Evolutionary conservation across 805 yeast genomes (phyloP), one percentile per base, ranked within the genome.

Genomic region (Saccharomyces eubayanus): DNA sequence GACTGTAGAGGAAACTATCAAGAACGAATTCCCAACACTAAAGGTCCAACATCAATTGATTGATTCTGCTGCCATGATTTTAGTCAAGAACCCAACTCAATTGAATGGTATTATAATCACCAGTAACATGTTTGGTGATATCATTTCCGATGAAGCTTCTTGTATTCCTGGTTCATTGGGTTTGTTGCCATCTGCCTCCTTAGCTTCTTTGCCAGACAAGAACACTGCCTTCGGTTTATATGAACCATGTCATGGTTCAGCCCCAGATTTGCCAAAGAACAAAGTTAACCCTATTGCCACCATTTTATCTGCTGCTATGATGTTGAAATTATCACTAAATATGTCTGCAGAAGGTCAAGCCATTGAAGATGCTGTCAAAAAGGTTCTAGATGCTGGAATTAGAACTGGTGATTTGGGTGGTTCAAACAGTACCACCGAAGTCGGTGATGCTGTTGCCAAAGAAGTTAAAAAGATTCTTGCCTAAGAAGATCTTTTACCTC

Each of bases 231-330:
- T 94, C 68, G 99, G 99, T 55, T 77, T 94, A 59, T 94, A 94
- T 71, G 99, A 94, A 76, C 98, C 99, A 61, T 92, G 97, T 69
- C 99, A 92, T 71, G 99, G 99, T 49, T 86, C 97, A 48, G 99
- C 99, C 36, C 99, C 99, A 51, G 99, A 92, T 72, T 82, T 92
- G 68, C 84, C 85, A 51, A 76, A 74, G 56, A 89, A 89, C 70
- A 86, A 88, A 74, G 99, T 91, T 55, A 92, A 92, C 74, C 99
- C 99, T 51, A 74, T 92, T 54, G 99, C 98, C 51, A 89, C 97
- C 27, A 91, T 92, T 63, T 79, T 94, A 65, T 90, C 97, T 28
- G 96, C 89, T 11, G 98, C 98, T 31, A 87, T 94, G 96, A 94
- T 94, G 98, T 80, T 94, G 74, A 83, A 92, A 66, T 80, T 94